Evolutionary conservation across 164 flowering plant genomes (phyloP).

Genomic region (Euptelea pleiosperma): DNA sequence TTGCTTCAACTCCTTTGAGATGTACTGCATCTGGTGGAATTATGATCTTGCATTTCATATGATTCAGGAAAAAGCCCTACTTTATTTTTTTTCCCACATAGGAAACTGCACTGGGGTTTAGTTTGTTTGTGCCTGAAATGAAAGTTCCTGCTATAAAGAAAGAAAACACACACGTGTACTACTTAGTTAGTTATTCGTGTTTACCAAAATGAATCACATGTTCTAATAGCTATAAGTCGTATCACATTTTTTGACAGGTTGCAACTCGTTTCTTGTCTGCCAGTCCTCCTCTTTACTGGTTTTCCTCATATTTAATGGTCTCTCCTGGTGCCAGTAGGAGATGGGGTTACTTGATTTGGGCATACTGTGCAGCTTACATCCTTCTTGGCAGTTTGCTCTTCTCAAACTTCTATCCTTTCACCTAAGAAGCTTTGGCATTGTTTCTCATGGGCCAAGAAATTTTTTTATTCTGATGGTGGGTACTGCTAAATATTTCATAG

Average conservation of each 20-base stretch:
- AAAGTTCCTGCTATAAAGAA: neutral
- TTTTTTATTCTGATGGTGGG: no score
- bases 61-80: no score
- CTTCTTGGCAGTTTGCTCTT: constrained; percentile 91
- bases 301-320: constrained; percentile 57
- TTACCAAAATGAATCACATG: neutral
- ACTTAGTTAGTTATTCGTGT: neutral
- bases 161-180: neutral
- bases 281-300: constrained; percentile 92
- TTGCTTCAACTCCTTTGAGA: no score
- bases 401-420: constrained; percentile 95
- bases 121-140: neutral
- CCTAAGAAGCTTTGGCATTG: constrained; percentile 33
- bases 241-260: constrained; percentile 76
- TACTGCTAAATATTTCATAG: no score
- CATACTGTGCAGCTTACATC: constrained; percentile 66
- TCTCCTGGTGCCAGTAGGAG: constrained; percentile 29
- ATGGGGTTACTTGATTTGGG: constrained; percentile 80
- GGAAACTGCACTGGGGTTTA: no score
- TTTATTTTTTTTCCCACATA: no score
- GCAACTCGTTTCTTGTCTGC: constrained; percentile 91
- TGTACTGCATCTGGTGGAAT: no score
- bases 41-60: no score
- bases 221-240: neutral
- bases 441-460: no score